Evolutionary conservation across 768 basidiomycete species (phyloP).

Genomic region (Mycena venus): DNA sequence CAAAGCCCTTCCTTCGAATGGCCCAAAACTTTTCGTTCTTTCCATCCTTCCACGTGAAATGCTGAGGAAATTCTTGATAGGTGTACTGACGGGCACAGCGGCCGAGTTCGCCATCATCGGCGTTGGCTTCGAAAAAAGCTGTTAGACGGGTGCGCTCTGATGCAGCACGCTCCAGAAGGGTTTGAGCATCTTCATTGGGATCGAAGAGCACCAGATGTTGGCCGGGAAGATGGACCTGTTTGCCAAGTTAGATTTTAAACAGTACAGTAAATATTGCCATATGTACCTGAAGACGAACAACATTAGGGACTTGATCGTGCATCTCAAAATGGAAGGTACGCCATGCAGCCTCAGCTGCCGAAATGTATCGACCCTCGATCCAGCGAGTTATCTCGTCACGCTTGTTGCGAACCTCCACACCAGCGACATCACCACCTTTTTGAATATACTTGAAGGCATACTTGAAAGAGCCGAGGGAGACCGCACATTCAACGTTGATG

Average conservation of each 20-base stretch:
- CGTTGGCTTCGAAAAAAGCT: constrained; percentile 46
- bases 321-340: constrained; percentile 39
- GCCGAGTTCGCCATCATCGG: constrained; percentile 26
- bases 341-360: neutral
- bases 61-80: constrained; percentile 51
- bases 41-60: constrained; percentile 42
- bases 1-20: constrained; percentile 29
- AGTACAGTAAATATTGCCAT: constrained; percentile 43
- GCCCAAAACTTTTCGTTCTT: constrained; percentile 9
- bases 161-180: constrained; percentile 24
- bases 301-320: constrained; percentile 46
- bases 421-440: neutral
- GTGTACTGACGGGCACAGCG: constrained; percentile 30
- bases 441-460: constrained; percentile 23
- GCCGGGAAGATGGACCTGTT: neutral
- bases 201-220: neutral
- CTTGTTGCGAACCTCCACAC: neutral
- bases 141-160: constrained; percentile 41
- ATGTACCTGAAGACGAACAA: constrained; percentile 42
- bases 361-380: neutral
- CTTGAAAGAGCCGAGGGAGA: constrained; percentile 43
- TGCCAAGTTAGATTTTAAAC: neutral
- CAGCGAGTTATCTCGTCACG: neutral
- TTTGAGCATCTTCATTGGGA: neutral
- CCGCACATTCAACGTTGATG: constrained; percentile 55